Conservation (phyloP, 2,329 filamentous ascomycete genomes). For the Trichoderma lentiforme region DNA sequence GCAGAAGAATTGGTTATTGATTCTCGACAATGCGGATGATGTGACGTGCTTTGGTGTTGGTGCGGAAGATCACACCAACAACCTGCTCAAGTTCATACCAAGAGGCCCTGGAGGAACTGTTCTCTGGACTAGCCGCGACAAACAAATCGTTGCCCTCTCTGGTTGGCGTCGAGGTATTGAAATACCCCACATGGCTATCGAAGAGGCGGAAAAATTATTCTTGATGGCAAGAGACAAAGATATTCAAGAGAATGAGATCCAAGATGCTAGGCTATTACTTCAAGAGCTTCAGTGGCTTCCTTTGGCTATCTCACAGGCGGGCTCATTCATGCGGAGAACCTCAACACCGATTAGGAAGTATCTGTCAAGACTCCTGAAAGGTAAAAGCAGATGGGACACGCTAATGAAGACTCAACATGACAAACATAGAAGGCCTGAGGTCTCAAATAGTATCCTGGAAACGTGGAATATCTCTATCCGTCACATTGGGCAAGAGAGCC, state of each 20-base stretch:
- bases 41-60: background rate
- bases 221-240: accelerated
- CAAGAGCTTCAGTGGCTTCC: background rate
- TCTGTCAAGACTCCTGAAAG: background rate
- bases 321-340: background rate
- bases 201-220: background rate
- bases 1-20: background rate
- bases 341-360: background rate
- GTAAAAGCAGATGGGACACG: background rate
- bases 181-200: accelerated
- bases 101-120: background rate
- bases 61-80: accelerated
- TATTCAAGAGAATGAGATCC: background rate
- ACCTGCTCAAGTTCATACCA: background rate
- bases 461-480: background rate
- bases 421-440: background rate
- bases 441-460: background rate
- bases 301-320: background rate
- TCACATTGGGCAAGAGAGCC: accelerated
- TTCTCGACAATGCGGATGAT: background rate
- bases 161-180: background rate
- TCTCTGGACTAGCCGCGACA: background rate
- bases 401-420: background rate
- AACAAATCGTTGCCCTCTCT: too few relatives aligned
- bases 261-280: background rate